Conservation (phyloP, 2,329 filamentous ascomycete genomes). For the Trichoderma polysporum region DNA sequence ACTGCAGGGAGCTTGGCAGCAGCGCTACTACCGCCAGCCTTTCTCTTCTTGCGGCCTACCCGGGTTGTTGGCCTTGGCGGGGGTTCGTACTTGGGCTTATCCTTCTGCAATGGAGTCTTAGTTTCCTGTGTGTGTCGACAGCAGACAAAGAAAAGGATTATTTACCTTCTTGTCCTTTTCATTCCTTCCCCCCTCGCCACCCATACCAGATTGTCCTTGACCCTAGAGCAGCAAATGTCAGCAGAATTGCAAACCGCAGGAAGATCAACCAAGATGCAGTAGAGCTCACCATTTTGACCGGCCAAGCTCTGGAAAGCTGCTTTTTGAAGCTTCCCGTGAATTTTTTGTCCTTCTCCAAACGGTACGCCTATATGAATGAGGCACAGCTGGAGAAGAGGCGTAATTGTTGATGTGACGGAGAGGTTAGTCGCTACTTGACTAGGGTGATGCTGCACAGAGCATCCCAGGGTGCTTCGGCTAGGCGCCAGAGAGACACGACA, state of each 20-base stretch:
- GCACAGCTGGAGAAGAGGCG: slow-evolving; percentile 10
- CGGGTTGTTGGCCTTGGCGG: slow-evolving; percentile 95
- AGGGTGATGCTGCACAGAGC: slow-evolving; percentile 26
- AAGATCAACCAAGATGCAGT: neutral
- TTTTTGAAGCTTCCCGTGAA: slow-evolving; percentile 8
- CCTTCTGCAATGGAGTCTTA: slow-evolving; percentile 65
- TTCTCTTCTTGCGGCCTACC: slow-evolving; percentile 98
- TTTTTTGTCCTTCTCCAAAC: neutral
- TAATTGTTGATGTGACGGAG: slow-evolving; percentile 11
- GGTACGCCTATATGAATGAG: neutral
- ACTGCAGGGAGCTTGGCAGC: slow-evolving; percentile 92
- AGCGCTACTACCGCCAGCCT: slow-evolving; percentile 86
- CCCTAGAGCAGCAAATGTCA: slow-evolving; percentile 50
- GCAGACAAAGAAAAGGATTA: slow-evolving; percentile 11
- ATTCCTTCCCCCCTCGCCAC: slow-evolving; percentile 69
- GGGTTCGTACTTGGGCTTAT: slow-evolving; percentile 99
- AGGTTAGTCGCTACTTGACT: slow-evolving; percentile 17
- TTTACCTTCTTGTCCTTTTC: slow-evolving; percentile 91
- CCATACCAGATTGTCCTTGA: slow-evolving; percentile 85
- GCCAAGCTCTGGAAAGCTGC: slow-evolving; percentile 32
- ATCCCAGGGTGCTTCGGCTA: slow-evolving; percentile 32
- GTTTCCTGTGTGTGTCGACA: neutral
- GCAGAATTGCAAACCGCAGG: neutral
- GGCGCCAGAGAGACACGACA: slow-evolving; percentile 50
- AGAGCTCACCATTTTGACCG: slow-evolving; percentile 38